Evolutionary conservation across 176 grass and related monocot species (phyloP).

Genomic region (Ananas comosus): DNA sequence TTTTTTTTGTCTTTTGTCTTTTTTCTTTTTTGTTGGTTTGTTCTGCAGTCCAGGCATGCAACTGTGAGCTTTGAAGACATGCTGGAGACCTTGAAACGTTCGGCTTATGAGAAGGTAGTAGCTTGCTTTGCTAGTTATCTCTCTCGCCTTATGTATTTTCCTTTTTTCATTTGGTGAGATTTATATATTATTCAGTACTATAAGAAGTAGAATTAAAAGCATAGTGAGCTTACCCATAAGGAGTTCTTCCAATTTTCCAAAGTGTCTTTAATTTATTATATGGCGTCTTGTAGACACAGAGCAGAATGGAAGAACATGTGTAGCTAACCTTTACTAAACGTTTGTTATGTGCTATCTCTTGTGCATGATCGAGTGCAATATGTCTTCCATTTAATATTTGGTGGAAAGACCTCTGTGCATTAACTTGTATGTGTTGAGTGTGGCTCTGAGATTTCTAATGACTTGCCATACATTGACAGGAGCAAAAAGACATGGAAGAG

Average conservation of each 20-base stretch:
- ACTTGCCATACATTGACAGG: conserved; percentile 26
- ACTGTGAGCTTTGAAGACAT: conserved; percentile 72
- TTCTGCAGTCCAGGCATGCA: conserved; percentile 83
- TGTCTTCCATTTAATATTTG: conserved; percentile 6
- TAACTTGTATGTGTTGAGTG: neutral
- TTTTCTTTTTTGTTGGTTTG: conserved; percentile 19
- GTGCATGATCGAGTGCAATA: too few species aligned
- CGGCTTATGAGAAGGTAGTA: conserved; percentile 51
- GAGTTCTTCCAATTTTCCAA: too few species aligned
- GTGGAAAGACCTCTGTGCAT: neutral
- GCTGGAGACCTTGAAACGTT: conserved; percentile 75
- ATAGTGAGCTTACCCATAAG: too few species aligned
- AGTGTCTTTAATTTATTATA: too few species aligned
- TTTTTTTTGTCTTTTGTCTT: neutral
- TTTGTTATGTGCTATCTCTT: too few species aligned
- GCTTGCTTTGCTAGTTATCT: conserved; percentile 1
- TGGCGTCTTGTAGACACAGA: too few species aligned
- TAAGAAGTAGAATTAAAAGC: neutral
- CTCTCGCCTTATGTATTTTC: neutral
- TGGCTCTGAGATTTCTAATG: conserved; percentile 20
- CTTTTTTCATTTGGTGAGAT: conserved; percentile 2
- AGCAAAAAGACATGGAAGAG: conserved; percentile 51
- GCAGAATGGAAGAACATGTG: too few species aligned
- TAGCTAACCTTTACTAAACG: too few species aligned
- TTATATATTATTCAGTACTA: neutral